Percentiles rank a stretch among this genome's conserved stretches.
Conservation (phyloP, 495 filamentous ascomycete genomes). For the Pyronema omphalodes region DNA sequence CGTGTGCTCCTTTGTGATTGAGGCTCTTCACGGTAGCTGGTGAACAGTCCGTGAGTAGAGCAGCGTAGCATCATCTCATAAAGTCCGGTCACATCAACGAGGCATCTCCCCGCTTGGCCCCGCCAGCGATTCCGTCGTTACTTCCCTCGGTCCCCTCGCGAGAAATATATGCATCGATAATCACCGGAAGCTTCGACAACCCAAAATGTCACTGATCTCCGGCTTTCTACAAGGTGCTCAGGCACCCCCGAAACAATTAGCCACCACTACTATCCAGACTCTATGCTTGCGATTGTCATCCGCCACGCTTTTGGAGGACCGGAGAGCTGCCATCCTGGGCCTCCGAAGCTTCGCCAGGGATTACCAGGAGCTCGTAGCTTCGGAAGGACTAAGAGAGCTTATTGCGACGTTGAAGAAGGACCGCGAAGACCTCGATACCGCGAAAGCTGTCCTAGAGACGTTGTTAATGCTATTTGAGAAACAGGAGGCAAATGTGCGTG, state of each 20-base stretch:
- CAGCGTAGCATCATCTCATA: no score
- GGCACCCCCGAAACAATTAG: constrained; percentile 89
- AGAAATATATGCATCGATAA: not conserved
- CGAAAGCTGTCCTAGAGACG: constrained; percentile 86
- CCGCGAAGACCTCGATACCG: constrained; percentile 88
- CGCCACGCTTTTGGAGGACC: constrained; percentile 81
- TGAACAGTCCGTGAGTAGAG: no score
- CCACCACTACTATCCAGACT: constrained; percentile 77
- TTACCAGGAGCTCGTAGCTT: constrained; percentile 91
- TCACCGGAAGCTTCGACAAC: not conserved
- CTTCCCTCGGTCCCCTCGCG: not conserved
- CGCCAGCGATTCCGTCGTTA: no score
- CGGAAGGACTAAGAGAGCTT: constrained; percentile 65
- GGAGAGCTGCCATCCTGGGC: constrained; percentile 78
- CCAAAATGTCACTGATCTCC: constrained; percentile 23
- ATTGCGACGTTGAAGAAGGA: constrained; percentile 74
- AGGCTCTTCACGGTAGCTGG: not conserved
- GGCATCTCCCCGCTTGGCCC: no score
- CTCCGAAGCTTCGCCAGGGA: constrained; percentile 88
- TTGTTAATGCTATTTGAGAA: constrained; percentile 79
- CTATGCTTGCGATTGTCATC: constrained; percentile 70
- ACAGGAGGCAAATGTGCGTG: constrained; percentile 46
- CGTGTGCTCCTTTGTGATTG: not conserved
- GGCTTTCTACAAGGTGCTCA: constrained; percentile 29
- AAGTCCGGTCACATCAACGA: no score